Base-by-base conservation (phyloP, 2,329 filamentous ascomycete species). In the Hypoxylon sp. region DNA sequence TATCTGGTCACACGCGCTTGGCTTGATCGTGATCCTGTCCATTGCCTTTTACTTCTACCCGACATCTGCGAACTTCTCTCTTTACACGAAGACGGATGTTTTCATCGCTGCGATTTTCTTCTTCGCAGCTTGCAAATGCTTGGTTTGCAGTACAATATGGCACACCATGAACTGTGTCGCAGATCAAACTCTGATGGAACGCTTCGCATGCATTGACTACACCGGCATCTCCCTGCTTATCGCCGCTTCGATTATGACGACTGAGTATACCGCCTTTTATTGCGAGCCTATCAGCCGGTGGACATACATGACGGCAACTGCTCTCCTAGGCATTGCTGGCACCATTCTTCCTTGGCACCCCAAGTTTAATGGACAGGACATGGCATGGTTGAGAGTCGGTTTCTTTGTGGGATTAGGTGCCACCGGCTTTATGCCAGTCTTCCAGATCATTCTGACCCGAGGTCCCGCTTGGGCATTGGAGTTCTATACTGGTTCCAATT, bases 111-210 rank as follows among this genome's bases (percentile, higher is more conserved):
- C 92, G 22, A 87, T 97, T 72, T 99, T 99, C 86, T 98, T 99
- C 84, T 93, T 97, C 77, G 96, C 95, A 52, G 96, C 96, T 50
- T 94, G 91, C 84, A 94, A 98, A 80, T 98, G 95, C 77, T 88
- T 99, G 61, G 90, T 95, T 78, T 99, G 96, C 89, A 97, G 92
- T 69, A 95, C 92, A 70, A 90, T 98, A 77, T 99, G 96, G 96
- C 96, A 99, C 83, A 98, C 96, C 26, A 98, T 99, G 94, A 97
- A 95, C 83, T 94, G 93, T 75, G 97, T 98, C 60, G 94, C 95
- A 17, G 93, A 97, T 73, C 91, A 97, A 76, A 89, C 90, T 19
- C 88, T 97, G 46, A 92, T 99, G 82, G 96, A 97, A 78, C 92
- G 94, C 68, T 98, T 99, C 76, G 96, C 96, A 17, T 99, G 96